Base-by-base conservation (phyloP, 768 basidiomycete species). In the Austroboletus festivus region DNA sequence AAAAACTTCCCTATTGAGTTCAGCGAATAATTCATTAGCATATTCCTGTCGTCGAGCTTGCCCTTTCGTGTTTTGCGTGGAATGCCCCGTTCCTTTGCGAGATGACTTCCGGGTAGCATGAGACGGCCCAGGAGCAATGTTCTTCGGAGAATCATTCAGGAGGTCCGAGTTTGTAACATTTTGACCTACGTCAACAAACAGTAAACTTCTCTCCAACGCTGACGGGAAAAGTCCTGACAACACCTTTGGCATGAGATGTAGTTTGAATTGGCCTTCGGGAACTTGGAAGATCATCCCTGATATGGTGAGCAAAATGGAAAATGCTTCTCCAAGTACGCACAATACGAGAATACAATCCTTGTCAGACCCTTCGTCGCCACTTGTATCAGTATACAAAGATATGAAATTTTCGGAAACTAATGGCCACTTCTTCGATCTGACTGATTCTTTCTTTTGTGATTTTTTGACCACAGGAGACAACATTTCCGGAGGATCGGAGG, bases 1-100 rank as follows among this genome's bases (percentile, higher is more conserved):
- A 54, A 89, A 89, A 26, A 87, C 75, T 1, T 61, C 57, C 12
- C 53, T 59, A 57, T 89, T 89, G 37, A 89, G 69, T 53, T 82
- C 79, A 12, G 62, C 53, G 52, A 86, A 89, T n/a, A 88, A 62
- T 21, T 72, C 55, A 28, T 73, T 64, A 3, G 87, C 85, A 61
- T 85, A 87, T 4, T 59, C 59, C 39, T 73, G 74, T 18, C 74
- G 71, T 37, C 68, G 69, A 23, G 62, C 65, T 42, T 73, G 74
- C 44, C 82, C 76, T 5, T 70, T 74, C 21, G 65, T 69, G 13
- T 60, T 63, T 35, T 64, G 61, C 1, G 70, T 67, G 18, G 63
- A 51, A 12, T 34, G 63, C 44, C 43, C 65, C 49, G 22, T 60
- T 52, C 34, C 52, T 57, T 61, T 69, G 20, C 48, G 52, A 3